These are phyloP conservation scores for Atkinsonella texensis DNA, from an alignment of 2,329 filamentous ascomycete genomes.

Conservation along the genomic window DNA sequence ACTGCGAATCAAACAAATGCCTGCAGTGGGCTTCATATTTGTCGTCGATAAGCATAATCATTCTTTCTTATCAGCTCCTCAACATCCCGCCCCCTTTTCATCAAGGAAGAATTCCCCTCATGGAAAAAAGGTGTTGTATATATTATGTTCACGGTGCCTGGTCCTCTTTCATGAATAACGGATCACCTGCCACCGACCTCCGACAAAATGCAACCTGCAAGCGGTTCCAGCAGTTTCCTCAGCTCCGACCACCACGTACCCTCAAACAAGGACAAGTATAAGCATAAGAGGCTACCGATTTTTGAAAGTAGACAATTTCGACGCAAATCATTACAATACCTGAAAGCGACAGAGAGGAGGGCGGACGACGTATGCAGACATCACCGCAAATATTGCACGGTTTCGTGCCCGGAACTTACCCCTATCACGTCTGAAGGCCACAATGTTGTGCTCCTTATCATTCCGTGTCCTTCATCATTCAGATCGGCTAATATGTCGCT, in stretches of 20 bases:
- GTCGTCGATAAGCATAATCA: neutral
- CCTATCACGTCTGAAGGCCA: neutral
- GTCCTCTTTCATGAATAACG: neutral
- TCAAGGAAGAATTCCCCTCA: neutral
- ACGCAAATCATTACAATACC: neutral
- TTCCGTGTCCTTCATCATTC: neutral
- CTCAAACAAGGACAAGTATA: neutral
- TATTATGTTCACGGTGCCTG: neutral
- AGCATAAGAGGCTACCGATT: neutral
- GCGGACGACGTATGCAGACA: neutral
- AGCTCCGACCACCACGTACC: neutral
- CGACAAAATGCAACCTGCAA: neutral
- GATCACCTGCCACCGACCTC: neutral
- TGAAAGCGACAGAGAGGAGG: neutral
- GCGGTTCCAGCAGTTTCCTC: neutral
- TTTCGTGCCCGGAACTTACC: constrained; percentile 7
- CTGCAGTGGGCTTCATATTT: neutral
- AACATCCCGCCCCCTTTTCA: too few species aligned
- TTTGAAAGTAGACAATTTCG: neutral
- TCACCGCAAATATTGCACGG: neutral
- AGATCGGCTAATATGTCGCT: neutral
- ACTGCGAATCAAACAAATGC: neutral
- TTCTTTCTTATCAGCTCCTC: neutral
- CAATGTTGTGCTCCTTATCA: neutral
- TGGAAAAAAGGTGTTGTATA: neutral